These are phyloP conservation scores for Ilex aquifolium DNA, from an alignment of 257 asterid genomes.

Conservation along the genomic window DNA sequence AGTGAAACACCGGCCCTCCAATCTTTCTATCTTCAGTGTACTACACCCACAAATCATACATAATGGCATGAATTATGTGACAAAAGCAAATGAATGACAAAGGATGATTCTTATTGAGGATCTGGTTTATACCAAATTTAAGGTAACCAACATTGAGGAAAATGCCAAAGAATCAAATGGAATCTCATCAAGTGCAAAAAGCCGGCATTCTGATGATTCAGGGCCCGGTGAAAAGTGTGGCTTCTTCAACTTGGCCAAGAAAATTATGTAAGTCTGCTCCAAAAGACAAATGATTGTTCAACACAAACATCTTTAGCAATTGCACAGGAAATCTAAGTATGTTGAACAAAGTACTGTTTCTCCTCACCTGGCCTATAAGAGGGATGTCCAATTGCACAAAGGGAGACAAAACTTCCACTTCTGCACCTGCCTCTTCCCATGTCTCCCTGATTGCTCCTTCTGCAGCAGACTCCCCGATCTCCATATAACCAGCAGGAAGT, in stretches of 20 bases:
- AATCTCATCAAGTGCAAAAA: constrained; percentile 63
- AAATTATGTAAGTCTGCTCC: constrained; percentile 80
- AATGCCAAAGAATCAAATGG: constrained; percentile 89
- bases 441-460: constrained; percentile 95
- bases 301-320: constrained; percentile 7
- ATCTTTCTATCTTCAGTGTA: constrained; percentile 64
- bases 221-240: constrained; percentile 87
- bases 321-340: background rate
- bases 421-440: constrained; percentile 94
- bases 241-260: constrained; percentile 79
- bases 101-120: background rate
- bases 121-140: constrained; percentile 53
- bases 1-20: constrained; percentile 79
- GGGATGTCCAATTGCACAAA: constrained; percentile 93
- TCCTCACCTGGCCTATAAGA: constrained; percentile 80
- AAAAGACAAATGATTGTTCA: constrained; percentile 11
- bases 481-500: constrained; percentile 98
- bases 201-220: constrained; percentile 86
- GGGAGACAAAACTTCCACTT: constrained; percentile 72
- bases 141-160: constrained; percentile 87
- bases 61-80: background rate
- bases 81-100: constrained; percentile 1
- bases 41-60: constrained; percentile 30
- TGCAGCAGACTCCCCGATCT: constrained; percentile 87
- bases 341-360: constrained; percentile 3